phyloP scores from a whole-genome alignment of 352 stramenopile species.

The Peronospora belbahrii region DNA sequence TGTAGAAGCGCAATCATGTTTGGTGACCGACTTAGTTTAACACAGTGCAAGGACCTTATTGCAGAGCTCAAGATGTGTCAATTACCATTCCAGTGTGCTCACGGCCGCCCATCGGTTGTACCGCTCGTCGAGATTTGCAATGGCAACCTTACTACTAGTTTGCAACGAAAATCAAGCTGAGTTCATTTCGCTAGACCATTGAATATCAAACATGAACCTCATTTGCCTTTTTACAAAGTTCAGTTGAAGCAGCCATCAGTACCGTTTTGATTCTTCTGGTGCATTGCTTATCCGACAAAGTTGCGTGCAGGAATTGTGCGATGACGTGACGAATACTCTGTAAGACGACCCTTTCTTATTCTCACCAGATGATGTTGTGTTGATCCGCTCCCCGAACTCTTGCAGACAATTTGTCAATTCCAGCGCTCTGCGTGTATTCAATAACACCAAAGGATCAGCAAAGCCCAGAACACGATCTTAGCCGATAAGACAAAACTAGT shows the following conservation, averaged over 20 bases:
- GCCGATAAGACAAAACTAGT: too few relatives aligned
- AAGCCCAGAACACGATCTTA: too few relatives aligned
- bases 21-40: constrained; percentile 70
- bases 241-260: too few relatives aligned
- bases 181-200: background rate
- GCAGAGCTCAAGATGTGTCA: constrained; percentile 63
- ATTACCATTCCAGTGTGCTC: constrained; percentile 87
- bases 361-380: too few relatives aligned
- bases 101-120: constrained; percentile 84
- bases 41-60: constrained; percentile 68
- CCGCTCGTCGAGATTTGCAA: constrained; percentile 66
- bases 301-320: constrained; percentile 12
- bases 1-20: constrained; percentile 92
- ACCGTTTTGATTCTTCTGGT: constrained; percentile 30
- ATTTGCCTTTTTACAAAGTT: too few relatives aligned
- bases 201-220: background rate
- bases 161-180: background rate
- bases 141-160: background rate
- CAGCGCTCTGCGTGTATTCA: too few relatives aligned
- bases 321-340: background rate
- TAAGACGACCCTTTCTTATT: too few relatives aligned
- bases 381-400: too few relatives aligned
- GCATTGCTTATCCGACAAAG: constrained; percentile 58
- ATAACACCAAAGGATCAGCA: too few relatives aligned
- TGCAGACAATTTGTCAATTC: too few relatives aligned